Evolutionary conservation across 805 yeast species (phyloP).

Genomic region (Dipodascopsis uninucleata): DNA sequence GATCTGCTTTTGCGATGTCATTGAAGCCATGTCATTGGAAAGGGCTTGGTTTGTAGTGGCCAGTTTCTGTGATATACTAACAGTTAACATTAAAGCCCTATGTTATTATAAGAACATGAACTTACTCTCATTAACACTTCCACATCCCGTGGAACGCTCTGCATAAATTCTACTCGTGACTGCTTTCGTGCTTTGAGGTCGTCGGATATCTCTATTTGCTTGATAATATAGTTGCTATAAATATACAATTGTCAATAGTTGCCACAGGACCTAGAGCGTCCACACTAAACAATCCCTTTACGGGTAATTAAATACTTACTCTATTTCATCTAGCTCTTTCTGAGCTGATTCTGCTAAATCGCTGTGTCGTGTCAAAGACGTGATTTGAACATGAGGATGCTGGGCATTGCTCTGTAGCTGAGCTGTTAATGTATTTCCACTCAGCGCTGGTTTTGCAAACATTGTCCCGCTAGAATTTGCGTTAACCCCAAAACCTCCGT

Average conservation of each 20-base stretch:
- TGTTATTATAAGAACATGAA: not conserved
- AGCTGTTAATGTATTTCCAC: constrained; percentile 1
- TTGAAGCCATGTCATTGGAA: constrained; percentile 20
- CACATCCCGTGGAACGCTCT: constrained; percentile 54
- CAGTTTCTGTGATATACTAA: constrained; percentile 33
- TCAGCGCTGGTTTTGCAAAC: constrained; percentile 4
- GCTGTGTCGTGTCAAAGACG: constrained; percentile 56
- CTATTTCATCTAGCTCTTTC: constrained; percentile 52
- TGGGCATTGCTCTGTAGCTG: constrained; percentile 7
- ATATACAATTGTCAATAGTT: not conserved
- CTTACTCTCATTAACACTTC: constrained; percentile 43
- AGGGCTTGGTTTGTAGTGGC: constrained; percentile 25
- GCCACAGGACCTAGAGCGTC: not conserved
- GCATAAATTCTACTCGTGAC: constrained; percentile 45
- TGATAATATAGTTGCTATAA: constrained; percentile 45
- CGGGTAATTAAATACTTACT: constrained; percentile 27
- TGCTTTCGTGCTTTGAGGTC: constrained; percentile 43
- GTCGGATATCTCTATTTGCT: constrained; percentile 52
- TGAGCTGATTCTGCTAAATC: constrained; percentile 55
- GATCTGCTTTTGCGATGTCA: constrained; percentile 12
- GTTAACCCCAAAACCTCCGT: constrained; percentile 3
- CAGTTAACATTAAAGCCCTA: not conserved
- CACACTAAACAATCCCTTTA: too few species aligned
- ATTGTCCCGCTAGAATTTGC: constrained; percentile 1
- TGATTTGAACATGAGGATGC: constrained; percentile 34